Percentiles rank a stretch among this genome's conserved stretches.
phyloP scores from a whole-genome alignment of 768 basidiomycete species.

The Calocybe cyanea region DNA sequence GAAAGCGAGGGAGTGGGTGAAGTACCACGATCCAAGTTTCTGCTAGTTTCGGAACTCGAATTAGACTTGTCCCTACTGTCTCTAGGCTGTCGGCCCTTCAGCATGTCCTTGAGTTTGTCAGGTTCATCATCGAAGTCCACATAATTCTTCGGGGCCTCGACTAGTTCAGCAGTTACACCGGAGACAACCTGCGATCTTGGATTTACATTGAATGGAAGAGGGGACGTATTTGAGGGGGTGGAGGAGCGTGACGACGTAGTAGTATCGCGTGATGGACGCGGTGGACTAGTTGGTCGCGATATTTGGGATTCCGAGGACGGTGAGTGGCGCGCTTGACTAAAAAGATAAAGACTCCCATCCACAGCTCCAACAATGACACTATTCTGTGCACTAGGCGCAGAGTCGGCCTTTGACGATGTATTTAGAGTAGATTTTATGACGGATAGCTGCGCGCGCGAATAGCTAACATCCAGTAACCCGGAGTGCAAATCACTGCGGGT shows the following conservation, averaged over 20 bases:
- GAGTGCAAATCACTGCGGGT: constrained; percentile 6
- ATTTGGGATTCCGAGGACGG: constrained; percentile 13
- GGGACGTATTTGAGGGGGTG: constrained; percentile 37
- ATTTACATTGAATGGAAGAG: constrained; percentile 50
- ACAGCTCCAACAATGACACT: constrained; percentile 34
- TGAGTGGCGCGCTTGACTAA: constrained; percentile 21
- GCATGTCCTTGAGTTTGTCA: constrained; percentile 68
- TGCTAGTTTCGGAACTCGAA: neutral
- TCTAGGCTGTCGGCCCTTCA: constrained; percentile 51
- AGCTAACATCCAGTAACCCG: neutral
- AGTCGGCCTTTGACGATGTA: neutral
- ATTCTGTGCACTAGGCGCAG: constrained; percentile 7
- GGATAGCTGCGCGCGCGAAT: neutral
- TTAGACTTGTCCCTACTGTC: constrained; percentile 23
- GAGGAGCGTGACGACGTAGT: constrained; percentile 29
- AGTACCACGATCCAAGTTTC: constrained; percentile 7
- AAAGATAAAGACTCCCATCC: constrained; percentile 42
- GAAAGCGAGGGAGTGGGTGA: constrained; percentile 23
- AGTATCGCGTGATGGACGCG: constrained; percentile 18
- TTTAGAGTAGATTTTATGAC: neutral
- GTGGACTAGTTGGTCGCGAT: constrained; percentile 18
- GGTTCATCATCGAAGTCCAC: constrained; percentile 83
- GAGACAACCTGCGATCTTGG: constrained; percentile 64
- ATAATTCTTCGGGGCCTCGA: constrained; percentile 73
- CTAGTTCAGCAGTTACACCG: constrained; percentile 65